Evolutionary conservation across 2,329 filamentous ascomycete genomes (phyloP), one percentile per base, ranked within the genome.

Genomic region (Fusarium buxicola): DNA sequence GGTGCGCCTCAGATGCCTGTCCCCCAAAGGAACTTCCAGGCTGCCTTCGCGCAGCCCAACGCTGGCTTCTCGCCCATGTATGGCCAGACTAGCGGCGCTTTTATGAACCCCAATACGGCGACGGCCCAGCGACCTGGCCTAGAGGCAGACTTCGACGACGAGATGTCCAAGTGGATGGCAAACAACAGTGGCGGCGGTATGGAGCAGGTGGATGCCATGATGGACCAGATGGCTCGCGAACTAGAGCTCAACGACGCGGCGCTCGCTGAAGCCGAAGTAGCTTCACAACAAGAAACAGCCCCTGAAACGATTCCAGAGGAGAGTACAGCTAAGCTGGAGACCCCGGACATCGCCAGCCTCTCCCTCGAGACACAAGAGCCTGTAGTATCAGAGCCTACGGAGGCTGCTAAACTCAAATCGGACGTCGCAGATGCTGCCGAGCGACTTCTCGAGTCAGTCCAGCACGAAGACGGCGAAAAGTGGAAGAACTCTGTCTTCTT

Each of bases 401-500:
- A 68, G 3, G 53, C 59, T 10, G 18, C 58, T 28, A 72, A 70
- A 43, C 52, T 60, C 47, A 75, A 74, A 35, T 77, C 76, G 1
- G 77, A 76, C 18, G 76, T 81, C 3, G 76, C 79, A 3, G 77
- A 80, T 53, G 78, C 78, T 0, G 79, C 79, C 7, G 74, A 78
- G 57, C 74, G 77, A 18, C 75, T 81, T 1, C 72, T 81, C 31
- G 76, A 80, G 41, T 76, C 76, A 3, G 79, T 81, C 21, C 72
- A 78, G 61, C 78, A 81, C 48, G 79, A 81, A 58, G 70, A 73
- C 39, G 78, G 78, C 36, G 79, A 81, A 8, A 81, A 81, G 61
- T 81, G 79, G 79, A 78, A 79, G 60, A 79, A 81, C 39, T 81
- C 79, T 0, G 70, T 74, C n/a, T 81, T 81, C 36, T 69, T 81